Percentiles rank a stretch among this genome's conserved stretches.
phyloP scores from a whole-genome alignment of 2,329 filamentous ascomycete genomes.

The Cercospora nicotianae region DNA sequence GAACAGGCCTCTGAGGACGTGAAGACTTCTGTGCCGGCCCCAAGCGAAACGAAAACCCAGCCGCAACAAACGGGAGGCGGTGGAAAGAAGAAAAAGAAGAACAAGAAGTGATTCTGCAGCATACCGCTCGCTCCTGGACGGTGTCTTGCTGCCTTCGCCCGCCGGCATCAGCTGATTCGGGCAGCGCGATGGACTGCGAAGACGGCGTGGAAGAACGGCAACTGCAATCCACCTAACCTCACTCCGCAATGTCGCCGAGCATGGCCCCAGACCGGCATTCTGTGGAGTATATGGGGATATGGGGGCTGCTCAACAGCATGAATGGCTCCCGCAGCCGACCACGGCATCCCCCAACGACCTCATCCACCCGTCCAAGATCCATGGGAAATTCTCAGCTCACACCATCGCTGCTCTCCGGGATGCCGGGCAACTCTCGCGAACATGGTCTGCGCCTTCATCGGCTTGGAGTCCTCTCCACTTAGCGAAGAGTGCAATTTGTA shows the following conservation, averaged over 20 bases:
- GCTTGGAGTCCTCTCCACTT: neutral
- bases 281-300: conserved; percentile 7
- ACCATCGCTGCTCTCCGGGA: neutral
- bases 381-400: neutral
- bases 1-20: conserved; percentile 28
- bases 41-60: conserved; percentile 22
- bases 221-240: neutral
- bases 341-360: neutral
- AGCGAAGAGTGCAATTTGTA: neutral
- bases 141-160: neutral
- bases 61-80: conserved; percentile 31
- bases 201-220: neutral
- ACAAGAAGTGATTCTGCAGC: conserved; percentile 45
- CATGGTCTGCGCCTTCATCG: neutral
- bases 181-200: neutral
- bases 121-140: neutral
- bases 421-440: neutral
- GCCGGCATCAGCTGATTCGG: neutral
- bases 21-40: conserved; percentile 14
- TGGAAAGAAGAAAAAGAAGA: conserved; percentile 49
- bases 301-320: neutral
- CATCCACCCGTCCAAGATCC: neutral
- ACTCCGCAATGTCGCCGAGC: conserved; percentile 19
- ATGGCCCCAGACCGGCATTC: neutral
- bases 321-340: neutral